Percentiles rank a stretch among this genome's conserved stretches.
Evolutionary conservation across 2,329 filamentous ascomycete species (phyloP).

Genomic region (Botryotinia calthae): DNA sequence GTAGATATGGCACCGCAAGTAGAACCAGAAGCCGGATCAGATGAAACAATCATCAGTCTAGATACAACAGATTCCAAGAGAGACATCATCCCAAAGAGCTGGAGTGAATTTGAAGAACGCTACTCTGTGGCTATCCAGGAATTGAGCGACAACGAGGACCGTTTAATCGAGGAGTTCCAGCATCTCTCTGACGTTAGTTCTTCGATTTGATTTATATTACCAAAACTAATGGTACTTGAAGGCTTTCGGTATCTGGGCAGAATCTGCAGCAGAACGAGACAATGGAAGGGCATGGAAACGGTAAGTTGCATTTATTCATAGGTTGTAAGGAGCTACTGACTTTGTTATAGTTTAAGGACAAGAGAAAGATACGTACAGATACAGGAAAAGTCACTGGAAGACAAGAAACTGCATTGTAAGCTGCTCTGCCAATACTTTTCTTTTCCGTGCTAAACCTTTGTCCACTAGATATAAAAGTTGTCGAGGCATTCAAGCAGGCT

Average conservation of each 20-base stretch:
- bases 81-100: slow-evolving; percentile 55
- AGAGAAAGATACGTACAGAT: slow-evolving; percentile 73
- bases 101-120: slow-evolving; percentile 68
- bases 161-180: slow-evolving; percentile 65
- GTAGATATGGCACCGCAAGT: not conserved
- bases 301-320: slow-evolving; percentile 42
- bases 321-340: slow-evolving; percentile 16
- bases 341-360: slow-evolving; percentile 64
- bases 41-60: not conserved
- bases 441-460: slow-evolving; percentile 25
- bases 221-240: slow-evolving; percentile 40
- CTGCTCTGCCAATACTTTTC: slow-evolving; percentile 20
- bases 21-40: not conserved
- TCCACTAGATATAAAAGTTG: slow-evolving; percentile 52
- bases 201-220: not conserved
- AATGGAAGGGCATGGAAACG: slow-evolving; percentile 75
- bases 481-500: slow-evolving; percentile 61
- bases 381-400: slow-evolving; percentile 66
- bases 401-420: slow-evolving; percentile 80
- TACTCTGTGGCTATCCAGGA: slow-evolving; percentile 66
- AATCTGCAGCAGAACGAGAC: slow-evolving; percentile 69
- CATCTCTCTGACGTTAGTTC: slow-evolving; percentile 51
- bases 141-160: slow-evolving; percentile 61
- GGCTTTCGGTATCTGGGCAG: slow-evolving; percentile 80
- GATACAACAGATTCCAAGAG: not conserved